Conservation (phyloP, 192 early-diverging fungal species). For the Coemansia sp. region DNA sequence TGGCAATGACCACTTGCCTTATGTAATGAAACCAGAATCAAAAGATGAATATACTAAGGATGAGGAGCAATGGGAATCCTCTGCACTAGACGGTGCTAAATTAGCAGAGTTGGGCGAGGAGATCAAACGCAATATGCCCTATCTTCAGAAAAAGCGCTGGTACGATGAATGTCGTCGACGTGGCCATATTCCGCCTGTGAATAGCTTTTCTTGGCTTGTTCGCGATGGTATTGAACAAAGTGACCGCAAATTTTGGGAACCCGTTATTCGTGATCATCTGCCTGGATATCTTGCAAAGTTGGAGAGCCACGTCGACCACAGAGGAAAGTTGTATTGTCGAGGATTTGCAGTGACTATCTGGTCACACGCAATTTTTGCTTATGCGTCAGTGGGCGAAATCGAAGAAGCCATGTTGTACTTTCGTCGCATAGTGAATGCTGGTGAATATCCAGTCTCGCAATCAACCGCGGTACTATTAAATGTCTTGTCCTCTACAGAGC, state of each 20-base stretch:
- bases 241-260: slow-evolving; percentile 22
- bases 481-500: slow-evolving; percentile 1
- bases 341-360: slow-evolving; percentile 21
- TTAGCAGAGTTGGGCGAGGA: neutral
- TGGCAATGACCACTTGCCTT: neutral
- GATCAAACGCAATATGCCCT: slow-evolving; percentile 6
- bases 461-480: slow-evolving; percentile 21
- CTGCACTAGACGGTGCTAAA: neutral
- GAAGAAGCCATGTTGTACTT: slow-evolving; percentile 36
- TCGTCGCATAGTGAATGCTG: slow-evolving; percentile 21
- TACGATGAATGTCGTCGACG: slow-evolving; percentile 15
- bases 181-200: slow-evolving; percentile 12
- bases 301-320: neutral
- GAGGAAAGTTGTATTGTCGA: neutral
- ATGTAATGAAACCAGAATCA: neutral
- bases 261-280: slow-evolving; percentile 28
- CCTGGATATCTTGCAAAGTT: slow-evolving; percentile 25
- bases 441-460: slow-evolving; percentile 22
- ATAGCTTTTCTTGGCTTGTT: slow-evolving; percentile 11
- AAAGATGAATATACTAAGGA: neutral
- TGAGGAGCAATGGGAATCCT: neutral
- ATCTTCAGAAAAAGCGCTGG: slow-evolving; percentile 20
- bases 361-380: slow-evolving; percentile 20
- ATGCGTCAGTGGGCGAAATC: slow-evolving; percentile 19
- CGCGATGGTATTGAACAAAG: slow-evolving; percentile 9